Percentiles rank a stretch among this genome's conserved stretches.
These are phyloP conservation scores for Phialocephala subalpina DNA, from an alignment of 2,329 filamentous ascomycete species.

Conservation along the genomic window DNA sequence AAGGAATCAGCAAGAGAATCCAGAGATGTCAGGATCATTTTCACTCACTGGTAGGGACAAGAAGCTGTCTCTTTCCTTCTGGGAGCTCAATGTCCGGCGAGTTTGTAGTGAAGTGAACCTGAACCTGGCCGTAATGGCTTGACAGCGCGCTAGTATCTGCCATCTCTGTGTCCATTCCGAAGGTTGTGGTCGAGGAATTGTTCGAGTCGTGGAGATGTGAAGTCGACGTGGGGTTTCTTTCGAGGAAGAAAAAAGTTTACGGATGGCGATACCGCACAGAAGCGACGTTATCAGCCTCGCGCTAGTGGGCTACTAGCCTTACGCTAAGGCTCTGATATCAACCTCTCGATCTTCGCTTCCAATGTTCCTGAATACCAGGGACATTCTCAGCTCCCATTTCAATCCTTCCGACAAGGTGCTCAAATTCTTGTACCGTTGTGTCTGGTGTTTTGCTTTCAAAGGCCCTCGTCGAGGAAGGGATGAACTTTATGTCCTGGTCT, in stretches of 20 bases:
- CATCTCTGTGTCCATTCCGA: slow-evolving; percentile 30
- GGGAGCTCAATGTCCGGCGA: slow-evolving; percentile 69
- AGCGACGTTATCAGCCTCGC: neutral
- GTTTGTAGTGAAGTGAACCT: slow-evolving; percentile 72
- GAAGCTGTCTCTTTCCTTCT: slow-evolving; percentile 66
- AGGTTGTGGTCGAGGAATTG: neutral
- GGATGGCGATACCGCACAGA: neutral
- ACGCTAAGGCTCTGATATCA: neutral
- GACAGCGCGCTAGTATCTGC: slow-evolving; percentile 21
- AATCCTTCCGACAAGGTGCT: neutral
- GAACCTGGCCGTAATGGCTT: slow-evolving; percentile 59
- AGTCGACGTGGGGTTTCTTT: neutral
- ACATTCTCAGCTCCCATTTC: neutral
- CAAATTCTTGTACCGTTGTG: neutral
- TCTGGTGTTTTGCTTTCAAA: no score
- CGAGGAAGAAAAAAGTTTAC: neutral
- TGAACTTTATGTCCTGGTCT: no score
- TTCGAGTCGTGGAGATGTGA: neutral
- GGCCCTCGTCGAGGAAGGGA: no score
- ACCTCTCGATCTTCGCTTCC: neutral
- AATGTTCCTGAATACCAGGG: neutral
- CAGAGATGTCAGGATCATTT: neutral
- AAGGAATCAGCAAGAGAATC: slow-evolving; percentile 18
- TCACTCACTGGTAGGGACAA: slow-evolving; percentile 65
- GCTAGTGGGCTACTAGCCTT: neutral